These are phyloP conservation scores for Chrysosporium keratinophilum DNA, from an alignment of 2,329 filamentous ascomycete genomes.

Conservation along the genomic window DNA sequence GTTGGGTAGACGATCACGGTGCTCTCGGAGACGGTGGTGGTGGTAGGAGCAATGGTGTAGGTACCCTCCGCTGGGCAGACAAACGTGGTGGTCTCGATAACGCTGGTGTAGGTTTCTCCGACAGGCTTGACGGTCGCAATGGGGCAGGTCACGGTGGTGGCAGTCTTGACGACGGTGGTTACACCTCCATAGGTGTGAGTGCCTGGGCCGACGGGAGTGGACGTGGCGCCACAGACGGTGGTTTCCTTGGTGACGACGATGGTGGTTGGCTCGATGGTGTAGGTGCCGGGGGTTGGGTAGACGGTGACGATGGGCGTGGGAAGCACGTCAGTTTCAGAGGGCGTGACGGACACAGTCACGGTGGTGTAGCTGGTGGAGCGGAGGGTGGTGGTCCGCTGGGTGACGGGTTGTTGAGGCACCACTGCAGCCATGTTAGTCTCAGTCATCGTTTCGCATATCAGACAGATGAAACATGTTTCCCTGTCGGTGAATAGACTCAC, in stretches of 20 bases:
- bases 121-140: conserved; percentile 54
- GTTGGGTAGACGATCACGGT: conserved; percentile 53
- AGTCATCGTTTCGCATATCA: not conserved
- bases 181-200: conserved; percentile 62
- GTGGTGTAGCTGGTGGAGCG: conserved; percentile 31
- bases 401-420: conserved; percentile 14
- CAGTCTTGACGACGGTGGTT: conserved; percentile 56
- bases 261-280: conserved; percentile 66
- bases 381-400: conserved; percentile 23
- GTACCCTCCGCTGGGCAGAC: conserved; percentile 63
- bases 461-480: not conserved
- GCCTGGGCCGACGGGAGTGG: conserved; percentile 53
- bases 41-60: conserved; percentile 62
- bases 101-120: conserved; percentile 51
- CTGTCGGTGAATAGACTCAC: conserved; percentile 34
- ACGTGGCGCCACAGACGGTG: conserved; percentile 54
- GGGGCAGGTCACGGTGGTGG: conserved; percentile 60
- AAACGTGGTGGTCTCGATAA: conserved; percentile 59
- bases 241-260: conserved; percentile 56
- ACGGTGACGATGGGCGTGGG: conserved; percentile 42
- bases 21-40: conserved; percentile 46
- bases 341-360: conserved; percentile 26
- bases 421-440: conserved; percentile 7
- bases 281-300: conserved; percentile 58
- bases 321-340: conserved; percentile 23